Base-by-base conservation (phyloP, 495 filamentous ascomycete species). In the Neurospora hispaniola region DNA sequence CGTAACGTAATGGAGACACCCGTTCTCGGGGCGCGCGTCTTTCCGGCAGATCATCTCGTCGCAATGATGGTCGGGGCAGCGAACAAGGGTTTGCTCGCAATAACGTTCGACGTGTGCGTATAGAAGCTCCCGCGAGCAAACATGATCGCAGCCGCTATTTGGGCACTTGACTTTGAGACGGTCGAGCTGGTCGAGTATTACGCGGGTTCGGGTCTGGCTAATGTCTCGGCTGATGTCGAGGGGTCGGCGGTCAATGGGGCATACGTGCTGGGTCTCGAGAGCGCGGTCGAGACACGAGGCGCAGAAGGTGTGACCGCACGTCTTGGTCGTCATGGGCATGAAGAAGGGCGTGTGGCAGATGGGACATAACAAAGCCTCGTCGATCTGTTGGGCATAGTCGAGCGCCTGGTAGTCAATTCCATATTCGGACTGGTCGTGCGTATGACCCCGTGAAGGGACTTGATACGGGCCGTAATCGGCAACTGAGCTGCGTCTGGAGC, bases 291-390 rank as follows among this genome's bases (percentile, higher is more conserved):
- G 84, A 76, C 93, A 97, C 66, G 84, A 85, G 42, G 85, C 83
- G 80, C 93, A 97, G 83, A 97, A 96, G 72, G 84, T 83, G 69
- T 85, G 83, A 54, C 84, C 92, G 78, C 93, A 97, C 7, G 73
- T 71, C 71, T 84, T 80, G 27, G 94, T 87, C 54, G 88, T 89
- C n/a, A 92, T 84, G 0, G 93, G 92, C 18, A 88, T 81, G 43
- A 93, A 82, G 70, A 94, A 91, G 14, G 93, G 88, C 39, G 88
- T 89, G 74, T 89, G 91, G 79, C 93, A 97, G 71, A 97, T 94
- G 10, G 93, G 88, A 75, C 93, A 97, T 80, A 93, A 88, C 20
- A 96, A 87, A 74, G 94, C 92, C 73, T 90, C 87, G 80, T 96
- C 93, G 73, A 91, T 88, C 41, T 82, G 78, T 27, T 84, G 85